Conservation (phyloP, 2,329 filamentous ascomycete genomes). For the Anthostomella pinea region DNA sequence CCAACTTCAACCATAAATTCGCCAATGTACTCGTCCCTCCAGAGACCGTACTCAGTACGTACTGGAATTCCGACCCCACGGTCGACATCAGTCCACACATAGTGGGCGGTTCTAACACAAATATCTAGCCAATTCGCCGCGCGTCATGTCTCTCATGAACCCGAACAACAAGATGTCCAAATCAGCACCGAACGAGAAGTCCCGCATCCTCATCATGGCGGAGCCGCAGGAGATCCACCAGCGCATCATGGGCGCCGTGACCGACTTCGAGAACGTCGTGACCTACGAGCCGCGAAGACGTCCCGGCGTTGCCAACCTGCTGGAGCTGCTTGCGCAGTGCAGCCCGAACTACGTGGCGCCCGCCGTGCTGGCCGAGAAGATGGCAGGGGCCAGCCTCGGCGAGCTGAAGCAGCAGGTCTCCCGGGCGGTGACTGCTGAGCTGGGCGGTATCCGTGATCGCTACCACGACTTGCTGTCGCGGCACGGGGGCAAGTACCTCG, state of each 20-base stretch:
- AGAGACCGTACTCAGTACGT: conserved; percentile 67
- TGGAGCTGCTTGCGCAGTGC: conserved; percentile 76
- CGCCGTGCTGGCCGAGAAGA: conserved; percentile 31
- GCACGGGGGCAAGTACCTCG: conserved; percentile 50
- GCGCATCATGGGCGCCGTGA: conserved; percentile 73
- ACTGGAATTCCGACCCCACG: too few relatives aligned
- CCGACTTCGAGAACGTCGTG: conserved; percentile 66
- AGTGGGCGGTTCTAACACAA: conserved; percentile 1
- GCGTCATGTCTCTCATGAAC: conserved; percentile 84
- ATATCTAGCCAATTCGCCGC: conserved; percentile 65
- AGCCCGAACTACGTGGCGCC: conserved; percentile 37
- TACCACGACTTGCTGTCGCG: conserved; percentile 45
- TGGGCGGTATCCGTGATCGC: conserved; percentile 47
- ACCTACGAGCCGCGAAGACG: conserved; percentile 68
- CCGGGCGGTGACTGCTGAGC: conserved; percentile 50
- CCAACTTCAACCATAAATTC: conserved; percentile 78
- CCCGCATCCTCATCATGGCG: conserved; percentile 82
- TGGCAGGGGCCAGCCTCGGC: conserved; percentile 45
- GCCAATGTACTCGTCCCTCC: conserved; percentile 56
- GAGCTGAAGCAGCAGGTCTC: conserved; percentile 64
- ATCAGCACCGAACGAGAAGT: conserved; percentile 67
- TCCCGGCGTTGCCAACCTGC: conserved; percentile 83
- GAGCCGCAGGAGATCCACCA: conserved; percentile 56
- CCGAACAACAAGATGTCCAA: conserved; percentile 93
- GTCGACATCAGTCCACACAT: too few relatives aligned